Conservation (phyloP, 345 rosid genomes). For the Barbarea vulgaris region DNA sequence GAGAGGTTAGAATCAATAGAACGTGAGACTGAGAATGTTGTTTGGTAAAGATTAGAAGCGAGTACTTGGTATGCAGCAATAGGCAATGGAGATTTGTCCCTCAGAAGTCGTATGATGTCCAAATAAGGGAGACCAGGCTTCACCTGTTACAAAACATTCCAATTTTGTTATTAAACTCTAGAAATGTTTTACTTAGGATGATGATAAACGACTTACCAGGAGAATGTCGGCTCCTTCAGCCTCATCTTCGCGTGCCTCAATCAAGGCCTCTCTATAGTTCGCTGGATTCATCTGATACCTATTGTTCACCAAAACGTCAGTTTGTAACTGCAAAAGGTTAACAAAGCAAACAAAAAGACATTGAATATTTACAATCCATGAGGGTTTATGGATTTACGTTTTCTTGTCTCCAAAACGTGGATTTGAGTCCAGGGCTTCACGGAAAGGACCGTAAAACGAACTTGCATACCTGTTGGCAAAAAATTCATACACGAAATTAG, state of each 20-base stretch:
- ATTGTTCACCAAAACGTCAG: slow-evolving; percentile 39
- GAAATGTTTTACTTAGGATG: neutral
- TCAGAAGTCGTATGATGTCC: slow-evolving; percentile 89
- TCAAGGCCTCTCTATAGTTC: slow-evolving; percentile 85
- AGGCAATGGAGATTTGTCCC: slow-evolving; percentile 77
- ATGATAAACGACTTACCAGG: slow-evolving; percentile 47
- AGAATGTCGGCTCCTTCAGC: slow-evolving; percentile 98
- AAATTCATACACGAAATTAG: slow-evolving; percentile 20
- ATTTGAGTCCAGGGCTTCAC: slow-evolving; percentile 91
- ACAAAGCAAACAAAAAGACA: slow-evolving; percentile 21
- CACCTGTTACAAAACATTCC: slow-evolving; percentile 53
- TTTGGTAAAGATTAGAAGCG: no score
- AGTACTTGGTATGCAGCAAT: slow-evolving; percentile 93
- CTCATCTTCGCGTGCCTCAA: slow-evolving; percentile 84
- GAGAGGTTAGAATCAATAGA: neutral
- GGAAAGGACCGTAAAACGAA: slow-evolving; percentile 93
- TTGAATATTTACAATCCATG: neutral
- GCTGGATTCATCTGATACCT: slow-evolving; percentile 99
- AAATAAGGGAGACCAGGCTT: slow-evolving; percentile 97
- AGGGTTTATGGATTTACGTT: slow-evolving; percentile 55
- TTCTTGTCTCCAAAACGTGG: slow-evolving; percentile 97
- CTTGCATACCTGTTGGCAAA: slow-evolving; percentile 74
- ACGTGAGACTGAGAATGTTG: neutral
- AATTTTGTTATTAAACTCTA: neutral
- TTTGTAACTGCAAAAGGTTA: slow-evolving; percentile 29